Conservation (phyloP, 2,329 filamentous ascomycete species). For the Colletotrichum magnum region DNA sequence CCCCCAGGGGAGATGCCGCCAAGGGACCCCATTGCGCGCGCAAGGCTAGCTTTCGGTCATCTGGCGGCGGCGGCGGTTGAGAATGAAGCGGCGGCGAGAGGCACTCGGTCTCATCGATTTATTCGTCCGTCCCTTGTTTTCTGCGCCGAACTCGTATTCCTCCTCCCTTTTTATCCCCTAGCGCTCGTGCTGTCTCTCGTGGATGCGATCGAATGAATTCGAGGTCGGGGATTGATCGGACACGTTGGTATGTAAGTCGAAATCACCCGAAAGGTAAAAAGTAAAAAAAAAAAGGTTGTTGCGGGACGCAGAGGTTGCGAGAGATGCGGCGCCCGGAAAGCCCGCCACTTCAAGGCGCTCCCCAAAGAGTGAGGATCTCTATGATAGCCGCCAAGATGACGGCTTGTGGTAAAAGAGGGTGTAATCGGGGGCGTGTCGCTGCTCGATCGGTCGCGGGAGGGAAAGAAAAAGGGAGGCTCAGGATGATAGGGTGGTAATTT, state of each 20-base stretch:
- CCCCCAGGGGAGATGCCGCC: constrained; percentile 83
- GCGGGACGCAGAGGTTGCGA: constrained; percentile 8
- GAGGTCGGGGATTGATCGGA: constrained; percentile 17
- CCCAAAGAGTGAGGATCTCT: constrained; percentile 16
- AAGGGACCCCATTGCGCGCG: constrained; percentile 76
- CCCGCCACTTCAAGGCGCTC: constrained; percentile 10
- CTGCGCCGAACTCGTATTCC: constrained; percentile 12
- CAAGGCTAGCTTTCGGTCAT: constrained; percentile 60
- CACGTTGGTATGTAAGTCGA: constrained; percentile 1
- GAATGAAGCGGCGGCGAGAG: constrained; percentile 35
- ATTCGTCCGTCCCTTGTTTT: constrained; percentile 17
- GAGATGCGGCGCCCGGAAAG: constrained; percentile 5
- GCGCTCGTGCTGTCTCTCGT: constrained; percentile 25
- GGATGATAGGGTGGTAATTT: neutral
- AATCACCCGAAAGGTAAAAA: constrained; percentile 3
- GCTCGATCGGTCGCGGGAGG: constrained; percentile 1
- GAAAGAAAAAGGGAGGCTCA: neutral
- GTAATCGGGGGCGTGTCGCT: constrained; percentile 4
- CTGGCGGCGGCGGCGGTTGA: constrained; percentile 52
- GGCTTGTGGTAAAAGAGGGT: constrained; percentile 3
- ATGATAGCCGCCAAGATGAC: constrained; percentile 16
- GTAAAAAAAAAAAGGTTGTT: constrained; percentile 2
- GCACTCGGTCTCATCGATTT: constrained; percentile 32
- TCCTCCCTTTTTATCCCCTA: constrained; percentile 20
- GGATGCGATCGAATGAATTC: constrained; percentile 16